These are phyloP conservation scores for Myriangium duriaei DNA, from an alignment of 2,329 filamentous ascomycete species.

Conservation along the genomic window DNA sequence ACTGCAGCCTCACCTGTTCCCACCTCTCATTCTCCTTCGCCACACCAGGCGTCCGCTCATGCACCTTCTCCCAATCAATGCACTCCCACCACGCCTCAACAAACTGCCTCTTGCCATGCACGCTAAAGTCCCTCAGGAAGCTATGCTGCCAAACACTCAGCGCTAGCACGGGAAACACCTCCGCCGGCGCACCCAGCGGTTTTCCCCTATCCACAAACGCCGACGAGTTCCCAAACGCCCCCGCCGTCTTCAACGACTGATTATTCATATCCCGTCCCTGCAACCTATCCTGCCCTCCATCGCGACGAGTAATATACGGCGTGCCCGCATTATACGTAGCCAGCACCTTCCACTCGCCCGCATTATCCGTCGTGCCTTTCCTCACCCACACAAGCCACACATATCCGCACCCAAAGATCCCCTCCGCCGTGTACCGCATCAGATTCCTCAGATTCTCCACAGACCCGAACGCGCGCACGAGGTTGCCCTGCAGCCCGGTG, in stretches of 20 bases:
- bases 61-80: slow-evolving; percentile 73
- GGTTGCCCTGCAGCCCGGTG: slow-evolving; percentile 41
- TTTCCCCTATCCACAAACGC: slow-evolving; percentile 25
- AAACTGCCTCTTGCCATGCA: slow-evolving; percentile 62
- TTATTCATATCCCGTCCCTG: slow-evolving; percentile 60
- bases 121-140: slow-evolving; percentile 72
- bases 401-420: slow-evolving; percentile 96
- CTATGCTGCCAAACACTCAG: slow-evolving; percentile 95
- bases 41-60: slow-evolving; percentile 12
- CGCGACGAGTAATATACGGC: slow-evolving; percentile 38
- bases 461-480: slow-evolving; percentile 65
- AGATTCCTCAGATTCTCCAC: slow-evolving; percentile 70
- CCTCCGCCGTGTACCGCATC: slow-evolving; percentile 65
- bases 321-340: slow-evolving; percentile 85
- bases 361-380: slow-evolving; percentile 29
- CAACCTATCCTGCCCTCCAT: slow-evolving; percentile 49
- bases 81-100: slow-evolving; percentile 74
- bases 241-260: slow-evolving; percentile 23
- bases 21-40: slow-evolving; percentile 2
- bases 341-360: slow-evolving; percentile 52
- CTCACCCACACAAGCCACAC: slow-evolving; percentile 67
- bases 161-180: slow-evolving; percentile 68
- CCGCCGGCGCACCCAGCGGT: slow-evolving; percentile 50
- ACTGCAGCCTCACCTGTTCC: background rate
- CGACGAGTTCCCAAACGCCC: slow-evolving; percentile 26